Conservation (phyloP, 495 filamentous ascomycete species). For the Parmelia sp. region DNA sequence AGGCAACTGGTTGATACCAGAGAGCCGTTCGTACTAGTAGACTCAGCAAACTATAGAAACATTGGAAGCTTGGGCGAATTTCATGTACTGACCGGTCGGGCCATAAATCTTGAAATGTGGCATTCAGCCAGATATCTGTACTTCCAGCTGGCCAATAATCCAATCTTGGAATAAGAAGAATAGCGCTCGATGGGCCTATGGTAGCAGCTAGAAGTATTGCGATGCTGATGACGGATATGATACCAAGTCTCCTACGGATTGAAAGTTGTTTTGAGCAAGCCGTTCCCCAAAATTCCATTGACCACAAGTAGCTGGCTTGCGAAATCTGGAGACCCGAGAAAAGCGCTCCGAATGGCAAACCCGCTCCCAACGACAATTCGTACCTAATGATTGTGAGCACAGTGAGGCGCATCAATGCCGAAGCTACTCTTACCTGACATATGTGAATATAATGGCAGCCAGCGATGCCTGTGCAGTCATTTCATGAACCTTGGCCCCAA, state of each 20-base stretch:
- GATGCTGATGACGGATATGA: slow-evolving; percentile 4
- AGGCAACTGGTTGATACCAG: neutral
- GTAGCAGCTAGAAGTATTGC: slow-evolving; percentile 18
- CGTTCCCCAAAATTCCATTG: slow-evolving; percentile 27
- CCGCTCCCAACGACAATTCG: slow-evolving; percentile 12
- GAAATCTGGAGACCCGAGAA: slow-evolving; percentile 25
- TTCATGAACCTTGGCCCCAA: slow-evolving; percentile 28
- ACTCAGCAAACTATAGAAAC: neutral
- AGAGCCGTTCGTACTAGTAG: neutral
- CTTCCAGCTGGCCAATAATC: slow-evolving; percentile 26
- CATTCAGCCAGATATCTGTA: slow-evolving; percentile 29
- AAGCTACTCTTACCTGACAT: neutral
- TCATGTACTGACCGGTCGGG: slow-evolving; percentile 16
- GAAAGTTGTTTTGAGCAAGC: slow-evolving; percentile 1
- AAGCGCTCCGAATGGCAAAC: slow-evolving; percentile 24
- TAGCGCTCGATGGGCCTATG: slow-evolving; percentile 28
- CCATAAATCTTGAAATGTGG: slow-evolving; percentile 25
- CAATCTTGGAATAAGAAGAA: slow-evolving; percentile 24
- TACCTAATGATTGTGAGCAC: neutral
- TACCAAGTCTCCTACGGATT: neutral
- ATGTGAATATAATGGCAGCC: slow-evolving; percentile 23
- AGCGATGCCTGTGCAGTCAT: slow-evolving; percentile 27
- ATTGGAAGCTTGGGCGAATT: neutral
- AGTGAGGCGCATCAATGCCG: neutral
- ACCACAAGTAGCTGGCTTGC: slow-evolving; percentile 28